Evolutionary conservation across 768 basidiomycete species (phyloP), one percentile per base, ranked within the genome.

Genomic region (Filobasidium wieringae): DNA sequence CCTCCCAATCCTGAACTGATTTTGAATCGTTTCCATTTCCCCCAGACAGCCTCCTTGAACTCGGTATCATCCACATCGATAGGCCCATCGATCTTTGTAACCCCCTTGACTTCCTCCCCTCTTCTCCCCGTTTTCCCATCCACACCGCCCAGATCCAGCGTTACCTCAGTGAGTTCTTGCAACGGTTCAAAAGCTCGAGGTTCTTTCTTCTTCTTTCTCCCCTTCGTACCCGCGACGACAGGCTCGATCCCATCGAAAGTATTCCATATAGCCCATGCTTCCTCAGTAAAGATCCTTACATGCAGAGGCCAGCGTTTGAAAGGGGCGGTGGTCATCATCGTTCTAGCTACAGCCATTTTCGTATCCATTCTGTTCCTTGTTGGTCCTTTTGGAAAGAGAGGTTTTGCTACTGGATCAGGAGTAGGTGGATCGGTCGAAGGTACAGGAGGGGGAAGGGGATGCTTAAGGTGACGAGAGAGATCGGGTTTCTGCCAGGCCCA

Each of bases 401-500:
- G 70, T 61, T 47, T 63, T 27, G 24, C 53, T 49, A 19, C 65
- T 53, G 54, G 54, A 5, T 14, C 51, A 17, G 4, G 47, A 34
- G 36, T 29, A 50, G 2, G 27, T 51, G 51, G 62, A 64, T 66
- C 24, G 53, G 39, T 15, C 49, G 50, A n/a, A 53, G 39, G 17
- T 54, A 55, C n/a, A 54, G 58, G 7, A 31, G 39, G 12, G 36
- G 11, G 27, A n/a, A 51, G 26, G 37, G 17, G 27, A 9, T 67
- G 77, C 30, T 80, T 78, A 17, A 86, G 74, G 72, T 85, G 83
- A n/a, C 85, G 75, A 1, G 84, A 83, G 26, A 79, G 71, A 61
- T 84, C 77, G 9, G 85, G 84, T 69, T 88, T 83, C 69, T 88
- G 86, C 87, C 87, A 89, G 22, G 76, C 75, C 85, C 85, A 88